phyloP scores from a whole-genome alignment of 2,329 filamentous ascomycete genomes.

The Fusarium nurragi region DNA sequence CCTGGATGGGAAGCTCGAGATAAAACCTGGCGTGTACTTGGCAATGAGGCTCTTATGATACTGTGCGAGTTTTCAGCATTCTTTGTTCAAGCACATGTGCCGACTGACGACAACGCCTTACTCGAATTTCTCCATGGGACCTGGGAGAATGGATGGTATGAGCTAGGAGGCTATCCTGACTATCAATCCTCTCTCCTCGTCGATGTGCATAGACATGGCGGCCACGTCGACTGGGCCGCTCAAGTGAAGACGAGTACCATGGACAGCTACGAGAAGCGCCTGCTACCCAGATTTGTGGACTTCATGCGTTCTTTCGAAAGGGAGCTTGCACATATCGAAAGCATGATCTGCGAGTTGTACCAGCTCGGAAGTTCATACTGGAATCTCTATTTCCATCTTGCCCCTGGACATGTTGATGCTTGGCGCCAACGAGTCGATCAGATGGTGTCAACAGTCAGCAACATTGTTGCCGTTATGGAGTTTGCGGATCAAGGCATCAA shows the following conservation, averaged over 20 bases:
- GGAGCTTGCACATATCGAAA: slow-evolving; percentile 36
- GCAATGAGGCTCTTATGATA: slow-evolving; percentile 13
- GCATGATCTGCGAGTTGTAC: slow-evolving; percentile 40
- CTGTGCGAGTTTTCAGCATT: slow-evolving; percentile 18
- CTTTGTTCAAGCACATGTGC: background rate
- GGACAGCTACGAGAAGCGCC: slow-evolving; percentile 14
- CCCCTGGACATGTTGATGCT: background rate
- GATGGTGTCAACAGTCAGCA: background rate
- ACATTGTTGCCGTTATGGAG: background rate
- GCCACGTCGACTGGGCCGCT: background rate
- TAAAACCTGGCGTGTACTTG: background rate
- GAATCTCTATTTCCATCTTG: slow-evolving; percentile 13
- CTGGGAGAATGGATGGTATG: background rate
- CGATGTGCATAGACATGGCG: background rate
- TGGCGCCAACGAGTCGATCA: slow-evolving; percentile 7
- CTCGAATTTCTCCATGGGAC: background rate
- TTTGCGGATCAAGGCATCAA: slow-evolving; percentile 1
- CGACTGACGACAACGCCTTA: background rate
- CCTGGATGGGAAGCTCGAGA: slow-evolving; percentile 5
- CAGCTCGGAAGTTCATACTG: slow-evolving; percentile 21
- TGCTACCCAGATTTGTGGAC: slow-evolving; percentile 32
- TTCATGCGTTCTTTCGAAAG: slow-evolving; percentile 14
- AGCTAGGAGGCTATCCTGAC: slow-evolving; percentile 6
- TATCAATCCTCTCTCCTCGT: background rate
- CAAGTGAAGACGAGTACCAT: background rate